Evolutionary conservation across 2,329 filamentous ascomycete genomes (phyloP).

Genomic region (Camillea tinctor): DNA sequence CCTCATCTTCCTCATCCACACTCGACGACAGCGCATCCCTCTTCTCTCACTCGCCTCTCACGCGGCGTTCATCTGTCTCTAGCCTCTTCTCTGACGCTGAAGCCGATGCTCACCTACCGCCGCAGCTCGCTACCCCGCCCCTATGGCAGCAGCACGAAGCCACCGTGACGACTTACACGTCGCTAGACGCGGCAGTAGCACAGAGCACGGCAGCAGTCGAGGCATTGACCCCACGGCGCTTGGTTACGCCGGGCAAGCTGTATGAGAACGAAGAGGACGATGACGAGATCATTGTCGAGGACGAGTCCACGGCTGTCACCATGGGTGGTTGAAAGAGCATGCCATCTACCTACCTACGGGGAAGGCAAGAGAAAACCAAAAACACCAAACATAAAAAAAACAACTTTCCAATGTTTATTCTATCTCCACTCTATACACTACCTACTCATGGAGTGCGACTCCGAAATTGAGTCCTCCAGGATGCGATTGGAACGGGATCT

Average conservation of each 20-base stretch:
- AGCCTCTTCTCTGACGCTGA: slow-evolving; percentile 23
- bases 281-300: slow-evolving; percentile 31
- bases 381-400: no score
- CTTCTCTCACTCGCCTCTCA: slow-evolving; percentile 22
- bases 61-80: slow-evolving; percentile 28
- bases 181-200: slow-evolving; percentile 31
- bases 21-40: slow-evolving; percentile 5
- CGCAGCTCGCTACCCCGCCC: slow-evolving; percentile 17
- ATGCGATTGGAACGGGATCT: no score
- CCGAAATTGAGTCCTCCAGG: no score
- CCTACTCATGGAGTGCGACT: no score
- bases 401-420: no score
- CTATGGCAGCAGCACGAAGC: slow-evolving; percentile 22
- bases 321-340: not conserved
- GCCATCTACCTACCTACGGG: not conserved
- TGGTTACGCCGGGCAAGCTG: slow-evolving; percentile 32
- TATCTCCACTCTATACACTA: no score
- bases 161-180: slow-evolving; percentile 31
- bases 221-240: slow-evolving; percentile 18
- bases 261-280: slow-evolving; percentile 37
- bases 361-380: not conserved
- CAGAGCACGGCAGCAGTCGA: slow-evolving; percentile 25
- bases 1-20: slow-evolving; percentile 9
- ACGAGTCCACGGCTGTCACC: not conserved
- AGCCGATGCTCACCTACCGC: slow-evolving; percentile 15